These are phyloP conservation scores for Aspergillus incahuasiensis DNA, from an alignment of 495 filamentous ascomycete species.

Conservation along the genomic window DNA sequence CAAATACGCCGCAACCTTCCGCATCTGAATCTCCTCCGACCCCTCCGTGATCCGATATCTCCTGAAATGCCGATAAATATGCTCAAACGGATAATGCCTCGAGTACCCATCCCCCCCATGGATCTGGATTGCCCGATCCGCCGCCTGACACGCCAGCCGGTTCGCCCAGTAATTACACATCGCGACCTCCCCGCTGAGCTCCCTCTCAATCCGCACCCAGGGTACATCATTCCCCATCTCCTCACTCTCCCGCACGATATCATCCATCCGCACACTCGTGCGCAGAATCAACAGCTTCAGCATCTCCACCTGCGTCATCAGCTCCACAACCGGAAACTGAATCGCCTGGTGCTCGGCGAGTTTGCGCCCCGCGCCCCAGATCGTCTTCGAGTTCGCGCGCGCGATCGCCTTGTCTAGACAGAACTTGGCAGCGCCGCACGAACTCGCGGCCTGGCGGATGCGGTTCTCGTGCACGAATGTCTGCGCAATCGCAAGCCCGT, in stretches of 20 bases:
- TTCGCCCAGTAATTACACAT: constrained; percentile 67
- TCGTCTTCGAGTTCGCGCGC: constrained; percentile 46
- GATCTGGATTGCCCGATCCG: constrained; percentile 57
- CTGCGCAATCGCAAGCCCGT: constrained; percentile 53
- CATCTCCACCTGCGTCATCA: constrained; percentile 57
- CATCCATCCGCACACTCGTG: constrained; percentile 56
- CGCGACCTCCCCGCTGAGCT: constrained; percentile 50
- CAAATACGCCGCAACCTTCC: too few species aligned
- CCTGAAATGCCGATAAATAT: constrained; percentile 49
- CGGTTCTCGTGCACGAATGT: constrained; percentile 61
- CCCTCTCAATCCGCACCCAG: constrained; percentile 47
- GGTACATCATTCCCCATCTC: constrained; percentile 10
- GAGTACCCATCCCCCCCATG: constrained; percentile 50
- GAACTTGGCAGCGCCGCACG: constrained; percentile 51
- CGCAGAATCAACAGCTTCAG: constrained; percentile 54
- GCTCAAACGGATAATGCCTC: constrained; percentile 46
- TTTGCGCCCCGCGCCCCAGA: constrained; percentile 47
- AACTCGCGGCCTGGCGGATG: constrained; percentile 55
- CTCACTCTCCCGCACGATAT: constrained; percentile 32
- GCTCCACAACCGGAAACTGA: constrained; percentile 56
- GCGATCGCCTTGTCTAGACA: constrained; percentile 51
- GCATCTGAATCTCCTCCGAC: constrained; percentile 41
- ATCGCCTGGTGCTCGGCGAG: constrained; percentile 56
- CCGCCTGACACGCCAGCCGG: constrained; percentile 51
- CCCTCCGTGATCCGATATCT: constrained; percentile 49